A percentile compares a stretch with the other conserved stretches of the same genome.
Evolutionary conservation across 306 rosid genomes (phyloP).

Genomic region (Psophocarpus tetragonolobus): DNA sequence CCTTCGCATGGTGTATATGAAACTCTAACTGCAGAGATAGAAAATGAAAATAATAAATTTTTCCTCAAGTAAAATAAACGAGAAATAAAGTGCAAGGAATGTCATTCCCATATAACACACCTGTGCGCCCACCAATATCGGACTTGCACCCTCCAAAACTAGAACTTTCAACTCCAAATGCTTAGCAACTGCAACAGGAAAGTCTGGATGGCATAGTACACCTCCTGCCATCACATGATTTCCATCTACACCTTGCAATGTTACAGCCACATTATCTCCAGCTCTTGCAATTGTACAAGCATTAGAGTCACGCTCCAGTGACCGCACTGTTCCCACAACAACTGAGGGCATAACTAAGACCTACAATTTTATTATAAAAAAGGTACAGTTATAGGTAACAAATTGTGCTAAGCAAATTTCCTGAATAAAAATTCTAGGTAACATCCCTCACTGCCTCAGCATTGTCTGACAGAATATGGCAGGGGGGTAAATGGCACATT

Average conservation of each 20-base stretch:
- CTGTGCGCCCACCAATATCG: slow-evolving; percentile 86
- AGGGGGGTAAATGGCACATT: neutral
- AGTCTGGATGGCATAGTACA: slow-evolving; percentile 92
- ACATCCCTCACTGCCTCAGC: neutral
- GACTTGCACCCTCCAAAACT: slow-evolving; percentile 77
- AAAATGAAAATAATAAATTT: slow-evolving; percentile 5
- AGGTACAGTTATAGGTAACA: slow-evolving; percentile 5
- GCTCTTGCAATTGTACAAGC: slow-evolving; percentile 81
- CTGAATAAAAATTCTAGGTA: neutral
- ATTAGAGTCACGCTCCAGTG: slow-evolving; percentile 79
- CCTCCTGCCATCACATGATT: slow-evolving; percentile 79
- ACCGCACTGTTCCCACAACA: slow-evolving; percentile 71
- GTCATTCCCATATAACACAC: slow-evolving; percentile 39
- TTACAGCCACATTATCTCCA: slow-evolving; percentile 85
- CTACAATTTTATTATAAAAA: slow-evolving; percentile 41
- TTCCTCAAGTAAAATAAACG: neutral
- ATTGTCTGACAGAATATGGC: neutral
- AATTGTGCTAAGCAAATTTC: neutral
- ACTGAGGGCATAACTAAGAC: slow-evolving; percentile 94
- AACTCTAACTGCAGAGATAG: slow-evolving; percentile 72
- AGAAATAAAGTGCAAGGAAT: slow-evolving; percentile 19
- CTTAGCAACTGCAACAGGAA: slow-evolving; percentile 71
- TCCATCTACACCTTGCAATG: slow-evolving; percentile 74
- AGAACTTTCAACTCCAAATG: slow-evolving; percentile 87
- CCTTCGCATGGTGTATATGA: slow-evolving; percentile 87